Percentiles rank a stretch among this genome's conserved stretches.
phyloP scores from a whole-genome alignment of 306 rosid species.

The Malus fusca region DNA sequence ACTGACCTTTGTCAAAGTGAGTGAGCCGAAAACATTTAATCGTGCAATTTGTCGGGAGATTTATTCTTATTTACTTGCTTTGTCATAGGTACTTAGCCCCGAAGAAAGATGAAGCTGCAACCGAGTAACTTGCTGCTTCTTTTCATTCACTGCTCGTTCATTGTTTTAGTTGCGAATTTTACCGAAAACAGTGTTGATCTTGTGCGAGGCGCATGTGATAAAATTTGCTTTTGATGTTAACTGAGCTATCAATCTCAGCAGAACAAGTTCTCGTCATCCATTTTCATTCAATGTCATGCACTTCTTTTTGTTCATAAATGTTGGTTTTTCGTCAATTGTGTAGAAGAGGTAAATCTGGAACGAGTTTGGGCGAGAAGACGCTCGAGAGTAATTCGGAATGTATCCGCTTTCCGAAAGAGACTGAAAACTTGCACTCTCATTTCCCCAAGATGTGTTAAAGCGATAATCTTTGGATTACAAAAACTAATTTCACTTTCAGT shows the following conservation, averaged over 20 bases:
- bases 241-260: background rate
- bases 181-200: background rate
- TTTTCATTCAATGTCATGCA: background rate
- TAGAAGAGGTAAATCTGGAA: background rate
- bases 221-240: background rate
- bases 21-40: background rate
- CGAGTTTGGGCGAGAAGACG: background rate
- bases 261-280: background rate
- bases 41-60: background rate
- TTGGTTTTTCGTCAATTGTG: background rate
- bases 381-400: background rate
- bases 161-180: background rate
- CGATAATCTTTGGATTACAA: background rate
- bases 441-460: background rate
- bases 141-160: background rate
- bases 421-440: background rate
- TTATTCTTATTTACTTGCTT: background rate
- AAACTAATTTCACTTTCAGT: background rate
- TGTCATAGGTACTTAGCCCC: constrained; percentile 40
- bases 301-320: background rate
- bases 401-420: too few species aligned
- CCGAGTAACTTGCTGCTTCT: constrained; percentile 25
- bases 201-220: background rate
- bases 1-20: background rate
- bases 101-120: constrained; percentile 42